A percentile compares a stretch with the other conserved stretches of the same genome.
Evolutionary conservation across 2,329 filamentous ascomycete species (phyloP).

Genomic region (Calonectria hawksworthii): DNA sequence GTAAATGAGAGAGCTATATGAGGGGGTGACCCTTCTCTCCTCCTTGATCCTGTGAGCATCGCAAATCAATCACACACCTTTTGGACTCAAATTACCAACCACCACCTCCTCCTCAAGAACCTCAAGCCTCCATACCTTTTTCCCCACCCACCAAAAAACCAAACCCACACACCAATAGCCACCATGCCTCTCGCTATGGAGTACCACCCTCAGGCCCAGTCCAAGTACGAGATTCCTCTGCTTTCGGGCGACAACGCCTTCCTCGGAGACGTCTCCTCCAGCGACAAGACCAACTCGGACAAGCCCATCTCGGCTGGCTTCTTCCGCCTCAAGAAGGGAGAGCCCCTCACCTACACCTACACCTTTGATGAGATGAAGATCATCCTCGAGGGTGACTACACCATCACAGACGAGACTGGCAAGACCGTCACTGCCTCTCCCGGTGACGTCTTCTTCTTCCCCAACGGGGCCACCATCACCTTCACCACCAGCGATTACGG

Average conservation of each 20-base stretch:
- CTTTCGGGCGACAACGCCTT: constrained; percentile 78
- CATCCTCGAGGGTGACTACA: constrained; percentile 76
- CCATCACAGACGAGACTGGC: constrained; percentile 74
- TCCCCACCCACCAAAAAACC: neutral
- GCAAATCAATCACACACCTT: neutral
- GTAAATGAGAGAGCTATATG: constrained; percentile 17
- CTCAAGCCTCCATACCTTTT: neutral
- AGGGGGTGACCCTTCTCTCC: neutral
- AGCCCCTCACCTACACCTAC: constrained; percentile 77
- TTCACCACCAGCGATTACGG: constrained; percentile 74
- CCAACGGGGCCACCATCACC: constrained; percentile 75
- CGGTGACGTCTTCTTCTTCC: constrained; percentile 79
- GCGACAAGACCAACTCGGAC: constrained; percentile 66
- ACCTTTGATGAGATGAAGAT: constrained; percentile 83
- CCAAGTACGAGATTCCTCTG: constrained; percentile 72
- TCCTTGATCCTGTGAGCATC: neutral
- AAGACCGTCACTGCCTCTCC: constrained; percentile 69
- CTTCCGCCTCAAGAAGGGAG: constrained; percentile 77
- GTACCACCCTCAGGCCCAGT: constrained; percentile 71
- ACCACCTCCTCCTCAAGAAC: neutral
- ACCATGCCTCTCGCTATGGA: constrained; percentile 58
- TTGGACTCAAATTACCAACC: neutral
- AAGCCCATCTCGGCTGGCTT: constrained; percentile 75
- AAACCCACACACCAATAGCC: neutral
- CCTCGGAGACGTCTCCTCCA: constrained; percentile 73